phyloP scores from a whole-genome alignment of 2,329 filamentous ascomycete species.

The Scytalidium lignicola region DNA sequence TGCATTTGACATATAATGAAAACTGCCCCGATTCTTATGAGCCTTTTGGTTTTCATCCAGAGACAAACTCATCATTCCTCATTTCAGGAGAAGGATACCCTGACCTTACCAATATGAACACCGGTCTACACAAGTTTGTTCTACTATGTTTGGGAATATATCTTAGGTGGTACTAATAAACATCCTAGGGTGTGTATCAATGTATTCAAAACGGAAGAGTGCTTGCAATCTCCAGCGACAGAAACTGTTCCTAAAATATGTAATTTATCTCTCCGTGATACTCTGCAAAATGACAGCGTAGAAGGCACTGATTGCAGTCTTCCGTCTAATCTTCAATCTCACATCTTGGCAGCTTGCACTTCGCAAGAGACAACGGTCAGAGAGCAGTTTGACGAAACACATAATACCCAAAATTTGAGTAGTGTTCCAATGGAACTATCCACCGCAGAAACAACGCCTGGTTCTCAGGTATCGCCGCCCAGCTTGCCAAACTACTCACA shows the following conservation, averaged over 20 bases:
- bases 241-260: neutral
- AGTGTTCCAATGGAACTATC: no score
- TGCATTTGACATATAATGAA: slow-evolving; percentile 9
- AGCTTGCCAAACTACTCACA: neutral
- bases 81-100: neutral
- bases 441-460: no score
- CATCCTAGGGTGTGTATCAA: neutral
- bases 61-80: slow-evolving; percentile 3
- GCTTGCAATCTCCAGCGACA: neutral
- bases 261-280: no score
- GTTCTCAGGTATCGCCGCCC: no score
- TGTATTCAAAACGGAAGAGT: neutral
- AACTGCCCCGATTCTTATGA: slow-evolving; percentile 7
- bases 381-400: no score
- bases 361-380: no score
- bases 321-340: no score
- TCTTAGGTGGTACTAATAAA: neutral
- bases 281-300: no score
- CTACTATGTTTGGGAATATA: neutral
- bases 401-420: no score
- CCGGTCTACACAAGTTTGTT: slow-evolving; percentile 1
- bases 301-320: no score
- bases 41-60: slow-evolving; percentile 6
- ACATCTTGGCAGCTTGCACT: no score
- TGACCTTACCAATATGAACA: neutral